phyloP scores from a whole-genome alignment of 352 stramenopile genomes.

The Thalassiosira sp. region DNA sequence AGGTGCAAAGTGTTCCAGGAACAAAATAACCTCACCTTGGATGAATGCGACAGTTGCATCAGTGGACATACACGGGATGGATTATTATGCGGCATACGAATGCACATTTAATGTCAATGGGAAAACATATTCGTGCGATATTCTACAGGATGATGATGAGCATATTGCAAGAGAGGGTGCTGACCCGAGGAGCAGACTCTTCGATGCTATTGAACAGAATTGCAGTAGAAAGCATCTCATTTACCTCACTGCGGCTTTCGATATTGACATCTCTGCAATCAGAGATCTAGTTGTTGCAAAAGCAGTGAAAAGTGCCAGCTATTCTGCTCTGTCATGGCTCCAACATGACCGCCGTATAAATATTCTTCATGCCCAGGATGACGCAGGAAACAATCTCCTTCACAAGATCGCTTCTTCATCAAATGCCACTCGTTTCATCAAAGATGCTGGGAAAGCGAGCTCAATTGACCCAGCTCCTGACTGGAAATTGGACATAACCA shows the following conservation, averaged over 20 bases:
- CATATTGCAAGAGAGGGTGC: slow-evolving; percentile 6
- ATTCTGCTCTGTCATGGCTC: slow-evolving; percentile 24
- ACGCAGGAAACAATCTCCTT: slow-evolving; percentile 30
- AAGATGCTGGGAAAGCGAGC: neutral
- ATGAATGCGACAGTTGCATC: too few species aligned
- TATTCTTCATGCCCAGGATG: slow-evolving; percentile 6
- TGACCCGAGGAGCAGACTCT: slow-evolving; percentile 20
- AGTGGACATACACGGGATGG: too few species aligned
- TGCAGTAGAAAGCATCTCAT: slow-evolving; percentile 18
- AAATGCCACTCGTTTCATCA: slow-evolving; percentile 27
- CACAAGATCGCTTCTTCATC: slow-evolving; percentile 25
- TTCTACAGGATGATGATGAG: slow-evolving; percentile 33
- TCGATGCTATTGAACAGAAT: slow-evolving; percentile 30
- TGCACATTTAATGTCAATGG: slow-evolving; percentile 6
- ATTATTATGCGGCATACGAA: slow-evolving; percentile 20
- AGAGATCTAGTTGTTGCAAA: slow-evolving; percentile 8
- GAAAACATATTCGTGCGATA: slow-evolving; percentile 3
- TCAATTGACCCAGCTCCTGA: neutral
- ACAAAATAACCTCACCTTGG: too few species aligned
- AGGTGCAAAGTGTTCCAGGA: too few species aligned
- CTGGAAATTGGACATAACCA: neutral
- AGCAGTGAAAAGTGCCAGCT: slow-evolving; percentile 22
- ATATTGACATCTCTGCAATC: slow-evolving; percentile 26
- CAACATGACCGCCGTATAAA: slow-evolving; percentile 19
- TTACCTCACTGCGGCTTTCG: slow-evolving; percentile 11